A percentile compares a stretch with the other conserved stretches of the same genome.
Evolutionary conservation across 2,329 filamentous ascomycete genomes (phyloP).

Genomic region (Aspergillus sp.): DNA sequence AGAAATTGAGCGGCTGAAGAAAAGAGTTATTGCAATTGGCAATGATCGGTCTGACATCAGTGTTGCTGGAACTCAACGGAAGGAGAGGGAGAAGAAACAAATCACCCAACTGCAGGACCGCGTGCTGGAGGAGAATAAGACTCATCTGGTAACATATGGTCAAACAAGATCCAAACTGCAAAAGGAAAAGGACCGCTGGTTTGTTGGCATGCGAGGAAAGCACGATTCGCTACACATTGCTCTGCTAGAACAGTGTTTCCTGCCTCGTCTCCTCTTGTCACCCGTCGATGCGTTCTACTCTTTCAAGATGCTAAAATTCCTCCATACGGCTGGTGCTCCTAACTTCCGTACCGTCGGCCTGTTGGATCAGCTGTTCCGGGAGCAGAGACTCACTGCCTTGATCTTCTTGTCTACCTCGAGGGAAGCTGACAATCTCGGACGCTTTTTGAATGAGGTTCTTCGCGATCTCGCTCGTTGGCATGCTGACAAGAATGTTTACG

Average conservation of each 20-base stretch:
- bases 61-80: conserved; percentile 66
- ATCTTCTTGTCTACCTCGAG: conserved; percentile 89
- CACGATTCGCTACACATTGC: conserved; percentile 71
- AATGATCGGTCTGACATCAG: conserved; percentile 75
- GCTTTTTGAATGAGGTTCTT: conserved; percentile 82
- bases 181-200: conserved; percentile 79
- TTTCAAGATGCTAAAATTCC: conserved; percentile 81
- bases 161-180: conserved; percentile 71
- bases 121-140: conserved; percentile 73
- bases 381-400: conserved; percentile 77
- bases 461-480: conserved; percentile 86
- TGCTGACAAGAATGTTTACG: conserved; percentile 72
- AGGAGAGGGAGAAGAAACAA: conserved; percentile 71
- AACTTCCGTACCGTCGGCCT: conserved; percentile 86
- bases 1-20: conserved; percentile 71
- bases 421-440: conserved; percentile 90
- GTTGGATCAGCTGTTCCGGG: conserved; percentile 81
- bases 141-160: conserved; percentile 68
- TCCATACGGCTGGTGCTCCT: conserved; percentile 82
- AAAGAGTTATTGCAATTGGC: conserved; percentile 68
- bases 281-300: conserved; percentile 86
- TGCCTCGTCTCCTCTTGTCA: conserved; percentile 85
- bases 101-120: conserved; percentile 71
- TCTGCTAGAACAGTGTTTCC: conserved; percentile 85
- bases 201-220: conserved; percentile 67